Percentiles rank a stretch among this genome's conserved stretches.
Evolutionary conservation across 2,329 filamentous ascomycete species (phyloP).

Genomic region (Westerdykella sp.): DNA sequence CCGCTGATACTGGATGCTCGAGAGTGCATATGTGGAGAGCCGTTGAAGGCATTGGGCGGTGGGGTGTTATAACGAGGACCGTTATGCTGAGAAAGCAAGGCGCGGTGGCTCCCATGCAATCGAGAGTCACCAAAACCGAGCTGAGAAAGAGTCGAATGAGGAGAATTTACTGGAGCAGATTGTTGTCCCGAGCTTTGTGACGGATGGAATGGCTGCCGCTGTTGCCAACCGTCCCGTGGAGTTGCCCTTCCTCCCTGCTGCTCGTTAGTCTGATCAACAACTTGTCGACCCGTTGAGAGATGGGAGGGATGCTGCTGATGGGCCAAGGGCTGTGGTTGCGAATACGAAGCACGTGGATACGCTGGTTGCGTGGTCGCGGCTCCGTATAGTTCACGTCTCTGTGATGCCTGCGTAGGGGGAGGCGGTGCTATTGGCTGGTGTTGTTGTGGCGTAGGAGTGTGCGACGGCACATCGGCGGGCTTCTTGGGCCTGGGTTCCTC

Average conservation of each 20-base stretch:
- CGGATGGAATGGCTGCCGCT: constrained; percentile 22
- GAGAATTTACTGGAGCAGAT: constrained; percentile 18
- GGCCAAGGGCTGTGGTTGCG: constrained; percentile 16
- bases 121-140: constrained; percentile 18
- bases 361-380: constrained; percentile 19
- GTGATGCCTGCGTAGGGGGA: constrained; percentile 22
- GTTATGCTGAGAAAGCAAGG: constrained; percentile 31
- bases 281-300: constrained; percentile 14
- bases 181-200: constrained; percentile 24
- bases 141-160: constrained; percentile 23
- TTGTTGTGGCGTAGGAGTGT: constrained; percentile 32
- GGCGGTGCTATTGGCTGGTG: constrained; percentile 26
- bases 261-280: constrained; percentile 29
- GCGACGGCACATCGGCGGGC: constrained; percentile 27
- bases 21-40: constrained; percentile 32
- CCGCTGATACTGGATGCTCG: constrained; percentile 31
- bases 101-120: constrained; percentile 23
- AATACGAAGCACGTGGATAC: constrained; percentile 23
- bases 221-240: constrained; percentile 27
- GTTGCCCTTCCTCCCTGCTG: constrained; percentile 15
- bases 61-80: constrained; percentile 28
- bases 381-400: constrained; percentile 22
- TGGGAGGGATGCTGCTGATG: constrained; percentile 13
- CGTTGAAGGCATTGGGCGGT: constrained; percentile 22
- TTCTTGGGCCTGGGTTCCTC: constrained; percentile 33